Base-by-base conservation (phyloP, 352 stramenopile genomes). In the Phytophthora tubulina region DNA sequence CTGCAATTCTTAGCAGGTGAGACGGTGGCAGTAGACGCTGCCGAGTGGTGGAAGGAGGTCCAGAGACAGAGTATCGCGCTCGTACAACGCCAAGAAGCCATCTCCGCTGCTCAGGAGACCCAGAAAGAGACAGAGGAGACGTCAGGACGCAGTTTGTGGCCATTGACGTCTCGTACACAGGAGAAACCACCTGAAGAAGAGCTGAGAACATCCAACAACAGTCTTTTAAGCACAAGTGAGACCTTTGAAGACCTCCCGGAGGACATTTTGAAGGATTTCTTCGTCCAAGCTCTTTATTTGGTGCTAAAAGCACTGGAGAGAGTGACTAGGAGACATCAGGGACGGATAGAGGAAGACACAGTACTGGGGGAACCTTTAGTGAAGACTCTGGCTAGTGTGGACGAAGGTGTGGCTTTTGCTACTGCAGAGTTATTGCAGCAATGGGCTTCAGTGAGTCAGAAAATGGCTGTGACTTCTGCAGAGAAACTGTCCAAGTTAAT, bases 11-110 rank as follows among this genome's bases (percentile, higher is more conserved):
- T 48, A 3, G 65, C 58, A 15, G 59, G 70, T n/a, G 58, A 77
- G 39, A 53, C 62, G 51, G 59, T 86, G 27, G 45, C 45, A 13
- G 78, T 85, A 67, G 73, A 85, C 52, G 79, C 53, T 8, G 41
- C 36, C 13, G 75, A 73, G 61, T 88, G 81, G 81, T 88, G 81
- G 81, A 59, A 71, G 8, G 73, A 85, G 31, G 62, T 88, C 13
- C 70, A 86, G 63, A 62, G 51, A 14, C 62, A 74, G 32, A 82
- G 70, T 13, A 56, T 78, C 32, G 52, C 63, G 6, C 59, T 61
- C 15, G 62, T 67, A 7, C 60, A 71, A 44, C 58, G 32, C n/a
- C 69, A 56, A 14, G 27, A 52, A 36, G 41, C 44, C 35, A 27
- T 27, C 21, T 27, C 21, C 21, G 21, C 21, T 27, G 27, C 31